A percentile compares a stretch with the other conserved stretches of the same genome.
phyloP scores from a whole-genome alignment of 2,329 filamentous ascomycete genomes.

The Exophiala calicioides region DNA sequence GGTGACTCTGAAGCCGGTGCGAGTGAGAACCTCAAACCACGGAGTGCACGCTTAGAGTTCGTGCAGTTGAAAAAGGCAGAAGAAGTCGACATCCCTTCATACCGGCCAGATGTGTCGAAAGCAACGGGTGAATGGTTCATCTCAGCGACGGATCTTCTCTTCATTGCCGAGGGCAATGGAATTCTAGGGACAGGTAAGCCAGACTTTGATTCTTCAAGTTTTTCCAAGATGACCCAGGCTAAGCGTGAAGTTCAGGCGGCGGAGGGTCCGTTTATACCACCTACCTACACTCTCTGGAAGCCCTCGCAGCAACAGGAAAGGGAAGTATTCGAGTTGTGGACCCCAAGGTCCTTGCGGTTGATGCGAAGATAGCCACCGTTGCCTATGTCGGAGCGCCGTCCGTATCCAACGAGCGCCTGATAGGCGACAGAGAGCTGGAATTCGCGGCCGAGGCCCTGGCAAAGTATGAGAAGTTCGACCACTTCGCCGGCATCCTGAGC shows the following conservation, averaged over 20 bases:
- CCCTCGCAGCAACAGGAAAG: too few species aligned
- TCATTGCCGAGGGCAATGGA: slow-evolving; percentile 50
- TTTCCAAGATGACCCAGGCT: too few species aligned
- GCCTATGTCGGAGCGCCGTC: not conserved
- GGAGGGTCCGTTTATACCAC: slow-evolving; percentile 48
- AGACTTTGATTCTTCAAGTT: not conserved
- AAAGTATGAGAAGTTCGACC: not conserved
- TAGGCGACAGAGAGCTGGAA: not conserved
- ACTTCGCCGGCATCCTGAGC: not conserved
- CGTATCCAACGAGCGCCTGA: slow-evolving; percentile 7
- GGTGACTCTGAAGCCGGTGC: too few species aligned
- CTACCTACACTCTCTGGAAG: slow-evolving; percentile 40
- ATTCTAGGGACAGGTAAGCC: slow-evolving; percentile 41
- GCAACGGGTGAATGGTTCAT: slow-evolving; percentile 42
- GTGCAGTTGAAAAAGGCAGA: too few species aligned
- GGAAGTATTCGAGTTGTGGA: too few species aligned
- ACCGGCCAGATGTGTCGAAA: not conserved
- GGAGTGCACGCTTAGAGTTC: too few species aligned
- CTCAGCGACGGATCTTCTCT: slow-evolving; percentile 47
- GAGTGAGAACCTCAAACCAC: too few species aligned
- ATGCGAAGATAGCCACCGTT: not conserved
- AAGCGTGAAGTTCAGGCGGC: slow-evolving; percentile 38
- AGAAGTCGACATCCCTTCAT: too few species aligned
- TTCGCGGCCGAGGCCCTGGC: not conserved
- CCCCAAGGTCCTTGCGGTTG: too few species aligned